Base-by-base conservation (phyloP, 805 yeast species). In the Starmerella bombi region DNA sequence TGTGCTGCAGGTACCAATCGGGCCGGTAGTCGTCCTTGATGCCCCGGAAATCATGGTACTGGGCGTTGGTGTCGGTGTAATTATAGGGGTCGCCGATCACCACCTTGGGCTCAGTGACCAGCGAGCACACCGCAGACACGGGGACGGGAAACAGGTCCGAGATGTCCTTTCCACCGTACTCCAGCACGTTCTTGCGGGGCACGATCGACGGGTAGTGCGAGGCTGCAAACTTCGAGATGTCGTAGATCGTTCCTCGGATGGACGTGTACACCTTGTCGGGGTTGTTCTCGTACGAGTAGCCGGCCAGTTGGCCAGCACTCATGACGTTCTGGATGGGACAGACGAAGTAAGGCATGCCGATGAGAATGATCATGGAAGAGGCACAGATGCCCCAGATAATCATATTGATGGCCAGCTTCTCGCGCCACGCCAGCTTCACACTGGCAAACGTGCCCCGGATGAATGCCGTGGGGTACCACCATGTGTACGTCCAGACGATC, bases 361-460 rank as follows among this genome's bases (percentile, higher is more conserved):
- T 52, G 29, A 59, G 46, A 31, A 61, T 55, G 16, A 59, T 47
- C 41, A 55, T 57, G 33, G 55, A 48, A 7, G 50, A 51, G 3
- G 47, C 55, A 40, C 68, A 64, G 31, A 60, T 42, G 9, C 61
- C 49, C 67, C 67, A 64, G 27, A 64, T 64, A 42, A 63, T 53
- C 46, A 64, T 14, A 37, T 64, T 64, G 50, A 64, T 64, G 7
- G 68, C 64, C 18, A 64, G 44, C 49, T 64, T 63, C 38, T 63
- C 68, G 17, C 67, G 50, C 68, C 68, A 64, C 1, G 68, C 68
- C 8, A 59, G 43, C 15, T 66, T 60, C 6, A 63, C 53, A 41
- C 62, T 62, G 31, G 55, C 54, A 31, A 63, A 48, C 3, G 54
- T 50, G 49, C 62, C 57, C 12, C 52, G 35, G 42, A 63, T 55